Percentiles rank a stretch among this genome's conserved stretches.
Conservation (phyloP, 257 asterid species). For the Mitragyna speciosa region DNA sequence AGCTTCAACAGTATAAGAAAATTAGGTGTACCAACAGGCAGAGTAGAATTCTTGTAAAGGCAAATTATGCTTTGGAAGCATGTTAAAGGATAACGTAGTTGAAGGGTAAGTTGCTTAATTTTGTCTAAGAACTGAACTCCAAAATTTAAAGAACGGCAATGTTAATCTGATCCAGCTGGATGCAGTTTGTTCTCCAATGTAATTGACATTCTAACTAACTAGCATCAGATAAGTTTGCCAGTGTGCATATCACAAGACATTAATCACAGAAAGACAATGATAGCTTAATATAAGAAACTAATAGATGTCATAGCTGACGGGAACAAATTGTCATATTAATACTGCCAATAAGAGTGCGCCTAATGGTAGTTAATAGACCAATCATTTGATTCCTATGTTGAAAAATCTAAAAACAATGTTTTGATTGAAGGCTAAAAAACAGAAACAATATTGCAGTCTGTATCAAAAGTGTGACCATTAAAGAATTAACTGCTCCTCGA, state of each 20-base stretch:
- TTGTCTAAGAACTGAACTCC: not conserved
- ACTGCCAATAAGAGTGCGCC: not conserved
- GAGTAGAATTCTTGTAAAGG: not conserved
- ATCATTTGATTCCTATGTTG: not conserved
- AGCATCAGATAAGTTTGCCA: not conserved
- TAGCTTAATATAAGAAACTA: conserved; percentile 4
- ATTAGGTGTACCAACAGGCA: not conserved
- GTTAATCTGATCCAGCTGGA: conserved; percentile 4
- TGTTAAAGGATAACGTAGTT: not conserved
- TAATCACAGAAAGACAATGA: not conserved
- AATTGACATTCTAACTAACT: conserved; percentile 18
- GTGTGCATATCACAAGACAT: not conserved
- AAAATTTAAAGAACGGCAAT: not conserved
- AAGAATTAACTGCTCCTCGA: conserved; percentile 12
- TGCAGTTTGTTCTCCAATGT: not conserved
- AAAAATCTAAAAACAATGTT: not conserved
- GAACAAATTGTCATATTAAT: not conserved
- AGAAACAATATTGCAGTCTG: not conserved
- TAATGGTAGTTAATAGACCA: not conserved
- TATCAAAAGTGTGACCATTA: not conserved
- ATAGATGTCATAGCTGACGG: conserved; percentile 8
- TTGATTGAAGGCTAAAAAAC: not conserved
- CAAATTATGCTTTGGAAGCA: not conserved
- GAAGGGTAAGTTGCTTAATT: not conserved
- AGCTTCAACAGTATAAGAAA: not conserved